Conservation (phyloP, 1,284 basidiomycete genomes). For the Leccinum griseonigrum region DNA sequence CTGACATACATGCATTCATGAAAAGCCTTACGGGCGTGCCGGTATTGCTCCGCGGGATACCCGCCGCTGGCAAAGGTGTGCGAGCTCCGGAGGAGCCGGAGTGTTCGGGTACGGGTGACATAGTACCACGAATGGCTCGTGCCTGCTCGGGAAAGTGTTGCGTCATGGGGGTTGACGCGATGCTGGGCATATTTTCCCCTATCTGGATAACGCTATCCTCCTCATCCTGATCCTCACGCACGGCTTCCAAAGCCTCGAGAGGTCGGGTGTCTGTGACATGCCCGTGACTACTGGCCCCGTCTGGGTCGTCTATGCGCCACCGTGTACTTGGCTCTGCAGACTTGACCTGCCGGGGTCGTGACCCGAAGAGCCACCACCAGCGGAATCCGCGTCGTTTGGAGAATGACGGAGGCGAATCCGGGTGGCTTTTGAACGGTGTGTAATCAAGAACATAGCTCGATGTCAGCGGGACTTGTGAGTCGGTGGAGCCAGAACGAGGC, state of each 20-base stretch:
- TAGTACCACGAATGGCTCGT: neutral
- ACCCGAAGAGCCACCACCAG: constrained; percentile 29
- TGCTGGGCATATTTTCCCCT: constrained; percentile 17
- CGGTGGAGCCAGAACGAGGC: constrained; percentile 24
- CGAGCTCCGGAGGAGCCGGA: neutral
- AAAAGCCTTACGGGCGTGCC: constrained; percentile 20
- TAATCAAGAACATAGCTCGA: constrained; percentile 1
- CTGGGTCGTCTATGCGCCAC: constrained; percentile 28
- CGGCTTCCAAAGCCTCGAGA: constrained; percentile 1
- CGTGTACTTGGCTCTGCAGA: constrained; percentile 18
- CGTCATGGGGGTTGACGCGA: constrained; percentile 16
- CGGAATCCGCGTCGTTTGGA: constrained; percentile 14
- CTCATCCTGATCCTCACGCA: constrained; percentile 14
- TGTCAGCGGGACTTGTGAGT: constrained; percentile 30
- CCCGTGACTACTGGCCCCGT: constrained; percentile 13
- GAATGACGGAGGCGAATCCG: constrained; percentile 7
- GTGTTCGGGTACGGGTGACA: constrained; percentile 7
- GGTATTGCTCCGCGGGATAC: constrained; percentile 1
- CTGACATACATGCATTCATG: neutral
- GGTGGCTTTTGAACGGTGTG: constrained; percentile 1
- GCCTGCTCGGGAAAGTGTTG: constrained; percentile 12
- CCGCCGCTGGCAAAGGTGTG: neutral
- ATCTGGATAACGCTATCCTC: constrained; percentile 13
- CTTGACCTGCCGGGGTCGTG: constrained; percentile 27
- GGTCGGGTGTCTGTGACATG: constrained; percentile 5